Base-by-base conservation (phyloP, 306 rosid genomes). In the Begonia masoniana region DNA sequence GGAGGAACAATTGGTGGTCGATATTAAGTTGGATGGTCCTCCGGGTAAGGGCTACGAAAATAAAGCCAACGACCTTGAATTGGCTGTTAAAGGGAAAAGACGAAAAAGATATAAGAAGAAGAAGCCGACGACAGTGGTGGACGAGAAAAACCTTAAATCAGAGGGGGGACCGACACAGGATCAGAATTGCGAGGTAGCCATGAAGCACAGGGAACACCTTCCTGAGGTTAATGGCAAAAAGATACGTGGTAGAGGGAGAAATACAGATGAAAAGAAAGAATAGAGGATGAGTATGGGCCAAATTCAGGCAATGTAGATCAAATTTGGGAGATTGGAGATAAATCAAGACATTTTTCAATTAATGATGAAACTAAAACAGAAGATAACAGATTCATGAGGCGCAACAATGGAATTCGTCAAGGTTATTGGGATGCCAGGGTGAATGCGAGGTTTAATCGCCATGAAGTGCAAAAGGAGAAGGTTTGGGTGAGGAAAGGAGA, bases 401-500 rank as follows among this genome's bases (percentile, higher is more conserved):
- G 10, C 41, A 17, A 47, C 1, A 19, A 23, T 7, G 64, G 60
- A 57, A 23, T 41, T 41, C 3, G 45, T 52, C 15, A 10, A 50
- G 43, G 62, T 58, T 17, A 26, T 41, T 12, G 69, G 56, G 50
- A 51, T n/a, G 12, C 26, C 15, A 11, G 63, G 63, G 49, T 17
- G 39, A 5, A 4, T 43, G 43, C 12, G 5, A 57, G 24, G 16
- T 4, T 19, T 14, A 16, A 4, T 58, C 51, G 19, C 19, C 16
- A 23, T n/a, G 21, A n/a, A 31, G 55, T 5, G 13, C 4, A 0
- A 41, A 54, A 16, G 12, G 62, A 1, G 61, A 64, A 24, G n/a
- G 64, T 74, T 61, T 86, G 95, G 95, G 78, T 80, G 19, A 77
- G 56, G 65, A 86, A 82, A 55, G 71, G 63, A 39, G 84, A 64